Conservation (phyloP, 305 asterid genomes). For the Ajuga reptans region DNA sequence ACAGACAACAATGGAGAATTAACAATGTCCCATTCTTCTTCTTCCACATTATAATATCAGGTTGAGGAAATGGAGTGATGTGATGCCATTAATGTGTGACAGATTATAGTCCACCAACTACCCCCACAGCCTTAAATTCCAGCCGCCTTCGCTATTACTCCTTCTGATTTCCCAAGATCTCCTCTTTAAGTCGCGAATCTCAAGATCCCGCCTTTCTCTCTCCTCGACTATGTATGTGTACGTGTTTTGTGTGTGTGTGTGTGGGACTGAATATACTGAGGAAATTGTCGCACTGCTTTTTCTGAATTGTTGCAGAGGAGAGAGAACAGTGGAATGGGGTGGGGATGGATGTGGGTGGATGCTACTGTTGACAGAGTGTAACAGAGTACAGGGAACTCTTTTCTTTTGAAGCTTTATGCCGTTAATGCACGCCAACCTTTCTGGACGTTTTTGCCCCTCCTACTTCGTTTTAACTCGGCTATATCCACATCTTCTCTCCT, state of each 20-base stretch:
- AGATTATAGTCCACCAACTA: constrained; percentile 33
- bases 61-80: constrained; percentile 19
- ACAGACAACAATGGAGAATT: constrained; percentile 1
- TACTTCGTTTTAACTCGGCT: not conserved
- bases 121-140: constrained; percentile 25
- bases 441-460: constrained; percentile 38
- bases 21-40: not conserved
- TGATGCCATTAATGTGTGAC: constrained; percentile 26
- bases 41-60: constrained; percentile 2
- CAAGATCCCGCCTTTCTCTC: constrained; percentile 27
- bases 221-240: constrained; percentile 7
- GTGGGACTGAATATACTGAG: constrained; percentile 38
- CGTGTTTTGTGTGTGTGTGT: constrained; percentile 13
- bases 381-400: constrained; percentile 25
- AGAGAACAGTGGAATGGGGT: constrained; percentile 21
- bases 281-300: constrained; percentile 45
- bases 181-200: constrained; percentile 35
- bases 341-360: constrained; percentile 20
- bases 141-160: constrained; percentile 63
- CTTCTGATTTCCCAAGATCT: constrained; percentile 36
- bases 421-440: constrained; percentile 48
- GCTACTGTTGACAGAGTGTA: constrained; percentile 38
- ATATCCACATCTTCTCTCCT: not conserved
- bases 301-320: constrained; percentile 37
- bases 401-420: constrained; percentile 42